Evolutionary conservation across 2,329 filamentous ascomycete genomes (phyloP).

Genomic region (Elsinoe perseae): DNA sequence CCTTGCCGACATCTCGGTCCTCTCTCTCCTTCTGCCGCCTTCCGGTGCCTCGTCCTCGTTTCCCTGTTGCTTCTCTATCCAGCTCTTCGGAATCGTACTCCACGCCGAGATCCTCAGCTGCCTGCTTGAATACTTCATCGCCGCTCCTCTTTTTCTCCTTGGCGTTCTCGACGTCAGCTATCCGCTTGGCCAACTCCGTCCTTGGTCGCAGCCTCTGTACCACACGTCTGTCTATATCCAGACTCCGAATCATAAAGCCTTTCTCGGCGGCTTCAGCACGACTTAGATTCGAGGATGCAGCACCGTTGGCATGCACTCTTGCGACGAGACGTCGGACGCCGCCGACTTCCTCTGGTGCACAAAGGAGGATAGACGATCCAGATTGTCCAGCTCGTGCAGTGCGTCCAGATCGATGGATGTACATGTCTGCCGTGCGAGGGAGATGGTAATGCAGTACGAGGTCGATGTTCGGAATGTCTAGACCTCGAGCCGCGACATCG

Average conservation of each 20-base stretch:
- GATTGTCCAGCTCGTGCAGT: conserved; percentile 75
- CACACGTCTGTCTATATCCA: conserved; percentile 76
- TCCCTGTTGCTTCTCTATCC: conserved; percentile 52
- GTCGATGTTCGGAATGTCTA: conserved; percentile 86
- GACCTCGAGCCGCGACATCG: conserved; percentile 81
- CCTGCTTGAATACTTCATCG: conserved; percentile 73
- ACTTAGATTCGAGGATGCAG: conserved; percentile 31
- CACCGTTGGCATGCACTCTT: conserved; percentile 67
- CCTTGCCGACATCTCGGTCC: conserved; percentile 60
- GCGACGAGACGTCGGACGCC: conserved; percentile 75
- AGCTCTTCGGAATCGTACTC: conserved; percentile 90
- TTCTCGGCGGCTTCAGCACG: conserved; percentile 44
- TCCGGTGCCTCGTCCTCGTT: conserved; percentile 58
- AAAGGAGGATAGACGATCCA: conserved; percentile 80
- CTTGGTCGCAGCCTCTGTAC: conserved; percentile 69
- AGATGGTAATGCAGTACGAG: conserved; percentile 93
- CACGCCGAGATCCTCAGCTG: conserved; percentile 86
- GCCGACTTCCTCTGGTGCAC: conserved; percentile 81
- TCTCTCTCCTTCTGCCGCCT: conserved; percentile 68
- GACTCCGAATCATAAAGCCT: conserved; percentile 64
- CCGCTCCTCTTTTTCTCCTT: conserved; percentile 82
- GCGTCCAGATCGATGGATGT: conserved; percentile 90
- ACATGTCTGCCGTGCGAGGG: conserved; percentile 81
- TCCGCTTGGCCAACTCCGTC: conserved; percentile 72
- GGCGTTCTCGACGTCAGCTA: conserved; percentile 73